Percentiles rank a stretch among this genome's conserved stretches.
These are phyloP conservation scores for Tremella fuciformis DNA, from an alignment of 768 basidiomycete species.

Conservation along the genomic window DNA sequence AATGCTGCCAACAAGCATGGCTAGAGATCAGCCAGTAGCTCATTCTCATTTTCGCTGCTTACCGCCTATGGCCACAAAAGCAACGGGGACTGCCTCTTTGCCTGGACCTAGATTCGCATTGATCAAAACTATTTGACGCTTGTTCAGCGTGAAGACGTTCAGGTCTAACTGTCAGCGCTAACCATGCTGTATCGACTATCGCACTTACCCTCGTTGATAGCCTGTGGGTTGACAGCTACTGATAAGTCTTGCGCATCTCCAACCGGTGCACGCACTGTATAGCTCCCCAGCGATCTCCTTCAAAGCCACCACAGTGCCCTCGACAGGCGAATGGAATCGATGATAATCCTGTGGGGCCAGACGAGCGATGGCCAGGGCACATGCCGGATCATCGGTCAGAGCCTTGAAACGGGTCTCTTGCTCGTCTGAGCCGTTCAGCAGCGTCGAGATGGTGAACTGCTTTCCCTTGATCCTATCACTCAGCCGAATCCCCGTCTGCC, in stretches of 20 bases:
- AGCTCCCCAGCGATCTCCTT: slow-evolving; percentile 48
- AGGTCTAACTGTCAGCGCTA: slow-evolving; percentile 37
- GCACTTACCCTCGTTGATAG: slow-evolving; percentile 63
- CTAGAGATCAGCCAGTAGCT: slow-evolving; percentile 19
- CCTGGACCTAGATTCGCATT: slow-evolving; percentile 40
- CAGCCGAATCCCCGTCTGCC: neutral
- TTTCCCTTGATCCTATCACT: slow-evolving; percentile 62
- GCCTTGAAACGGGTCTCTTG: slow-evolving; percentile 53
- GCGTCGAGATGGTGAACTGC: slow-evolving; percentile 64
- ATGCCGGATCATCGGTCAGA: slow-evolving; percentile 29
- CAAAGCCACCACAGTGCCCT: slow-evolving; percentile 56
- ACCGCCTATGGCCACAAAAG: slow-evolving; percentile 71
- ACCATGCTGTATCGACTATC: slow-evolving; percentile 60
- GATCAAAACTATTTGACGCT: slow-evolving; percentile 45
- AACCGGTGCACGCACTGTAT: slow-evolving; percentile 47
- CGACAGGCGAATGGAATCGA: slow-evolving; percentile 70
- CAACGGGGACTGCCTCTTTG: slow-evolving; percentile 55
- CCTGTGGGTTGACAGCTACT: slow-evolving; percentile 68
- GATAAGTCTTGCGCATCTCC: slow-evolving; percentile 2
- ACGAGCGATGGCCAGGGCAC: slow-evolving; percentile 64
- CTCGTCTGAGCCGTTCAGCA: slow-evolving; percentile 57
- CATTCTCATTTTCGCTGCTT: slow-evolving; percentile 10
- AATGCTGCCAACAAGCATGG: slow-evolving; percentile 75
- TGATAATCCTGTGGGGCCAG: slow-evolving; percentile 80
- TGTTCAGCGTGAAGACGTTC: slow-evolving; percentile 52